Conservation (phyloP, 139 green algal genomes). For the Gonium pectorale region DNA sequence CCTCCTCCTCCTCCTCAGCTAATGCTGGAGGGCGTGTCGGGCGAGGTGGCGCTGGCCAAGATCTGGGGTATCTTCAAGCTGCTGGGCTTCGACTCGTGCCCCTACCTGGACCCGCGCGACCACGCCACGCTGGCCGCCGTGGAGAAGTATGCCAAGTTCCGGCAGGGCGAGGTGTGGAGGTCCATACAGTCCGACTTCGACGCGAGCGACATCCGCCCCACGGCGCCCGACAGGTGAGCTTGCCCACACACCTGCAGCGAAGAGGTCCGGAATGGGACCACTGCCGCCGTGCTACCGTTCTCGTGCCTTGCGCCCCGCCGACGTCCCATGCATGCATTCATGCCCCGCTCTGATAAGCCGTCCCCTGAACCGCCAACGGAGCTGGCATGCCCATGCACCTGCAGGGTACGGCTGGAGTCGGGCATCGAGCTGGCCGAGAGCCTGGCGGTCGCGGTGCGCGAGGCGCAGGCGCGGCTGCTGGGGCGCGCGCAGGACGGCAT, state of each 20-base stretch:
- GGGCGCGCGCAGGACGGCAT: constrained; percentile 13
- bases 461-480: constrained; percentile 51
- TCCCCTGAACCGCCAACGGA: too few relatives aligned
- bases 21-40: constrained; percentile 21
- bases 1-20: not conserved
- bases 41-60: constrained; percentile 56
- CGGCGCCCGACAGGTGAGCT: constrained; percentile 52
- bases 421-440: constrained; percentile 57
- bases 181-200: constrained; percentile 50
- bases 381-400: not conserved
- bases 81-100: constrained; percentile 52
- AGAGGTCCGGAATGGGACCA: too few relatives aligned
- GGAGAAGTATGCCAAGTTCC: constrained; percentile 67
- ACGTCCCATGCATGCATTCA: too few relatives aligned
- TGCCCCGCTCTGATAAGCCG: too few relatives aligned
- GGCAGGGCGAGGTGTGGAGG: constrained; percentile 67
- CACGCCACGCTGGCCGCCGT: constrained; percentile 52
- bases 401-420: constrained; percentile 45
- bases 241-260: too few relatives aligned
- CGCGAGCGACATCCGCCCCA: constrained; percentile 47
- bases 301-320: too few relatives aligned
- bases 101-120: constrained; percentile 54
- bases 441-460: constrained; percentile 48
- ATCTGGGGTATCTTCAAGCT: constrained; percentile 60
- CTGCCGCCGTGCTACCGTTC: too few relatives aligned